Conservation (phyloP, 306 rosid species). For the Hippophae gyantsensis region DNA sequence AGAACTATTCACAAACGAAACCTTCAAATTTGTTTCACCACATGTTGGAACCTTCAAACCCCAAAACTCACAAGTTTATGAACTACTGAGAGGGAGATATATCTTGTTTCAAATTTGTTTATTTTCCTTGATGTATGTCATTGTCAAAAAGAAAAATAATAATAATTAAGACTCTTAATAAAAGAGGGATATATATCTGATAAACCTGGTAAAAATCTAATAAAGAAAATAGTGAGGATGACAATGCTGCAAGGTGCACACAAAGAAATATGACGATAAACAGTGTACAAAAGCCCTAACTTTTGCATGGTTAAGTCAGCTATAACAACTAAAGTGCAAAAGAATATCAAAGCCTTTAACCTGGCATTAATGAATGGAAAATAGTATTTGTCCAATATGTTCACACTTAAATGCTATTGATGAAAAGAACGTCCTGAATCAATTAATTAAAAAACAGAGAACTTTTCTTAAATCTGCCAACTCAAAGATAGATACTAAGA, state of each 20-base stretch:
- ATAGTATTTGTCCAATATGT: neutral
- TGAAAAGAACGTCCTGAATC: neutral
- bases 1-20: no score
- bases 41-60: no score
- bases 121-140: no score
- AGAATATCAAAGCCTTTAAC: neutral
- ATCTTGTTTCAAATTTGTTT: no score
- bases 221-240: neutral
- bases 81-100: no score
- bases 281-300: neutral
- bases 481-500: conserved; percentile 7
- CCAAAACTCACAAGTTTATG: no score
- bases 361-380: neutral
- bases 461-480: neutral
- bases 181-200: no score
- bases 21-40: no score
- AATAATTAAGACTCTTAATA: no score
- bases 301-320: neutral
- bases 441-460: neutral
- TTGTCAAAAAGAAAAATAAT: no score
- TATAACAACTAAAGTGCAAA: neutral
- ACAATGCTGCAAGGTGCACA: neutral
- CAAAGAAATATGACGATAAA: neutral
- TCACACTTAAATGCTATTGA: neutral
- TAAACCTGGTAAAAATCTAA: no score